Evolutionary conservation across 257 asterid species (phyloP), one percentile per base, ranked within the genome.

Genomic region (Solanum medicagineum): DNA sequence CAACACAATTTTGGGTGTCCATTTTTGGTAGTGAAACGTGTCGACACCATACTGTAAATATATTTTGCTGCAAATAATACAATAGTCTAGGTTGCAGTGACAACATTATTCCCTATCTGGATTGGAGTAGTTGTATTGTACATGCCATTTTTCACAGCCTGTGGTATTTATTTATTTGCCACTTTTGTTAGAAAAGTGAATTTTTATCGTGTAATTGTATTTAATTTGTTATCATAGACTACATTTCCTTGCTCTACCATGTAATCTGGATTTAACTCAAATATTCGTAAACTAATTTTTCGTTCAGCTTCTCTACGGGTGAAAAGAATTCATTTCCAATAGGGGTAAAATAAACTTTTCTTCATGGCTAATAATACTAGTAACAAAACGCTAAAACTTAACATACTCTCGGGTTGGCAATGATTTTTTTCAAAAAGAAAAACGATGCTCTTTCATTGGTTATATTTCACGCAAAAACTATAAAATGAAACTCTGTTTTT

Each of bases 1-100:
- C 51, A 22, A 42, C 81, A 86, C 80, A 77, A 81, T 49, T 68
- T 66, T 83, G 73, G 82, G 83, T 51, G 88, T 26, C 79, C 92
- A 90, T 74, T 92, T 92, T 91, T 91, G 97, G 85, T 85, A 86
- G 90, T 80, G 56, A 77, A 77, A 54, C 26, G 65, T 45, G 51
- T 65, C 51, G 54, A 32, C 13, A 49, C 51, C 62, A 71, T 56
- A 13, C 81, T 66, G 85, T 68, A 83, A 83, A 83, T 83, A 66
- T 51, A 36, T 24, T 71, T 62, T 79, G 49, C n/a, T 73, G 56
- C 20, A 73, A 16, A 51, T 77, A 16, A 53, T 24, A 77, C 62
- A 75, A 1, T 0, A 53, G 49, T 77, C 15, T 53, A 53, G 65
- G 82, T 29, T 26, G 62, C 63, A 77, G 26, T 70, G 80, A 3